Percentiles rank a stretch among this genome's conserved stretches.
These are phyloP conservation scores for Agrocybe chaxingu DNA, from an alignment of 768 basidiomycete genomes.

Conservation along the genomic window DNA sequence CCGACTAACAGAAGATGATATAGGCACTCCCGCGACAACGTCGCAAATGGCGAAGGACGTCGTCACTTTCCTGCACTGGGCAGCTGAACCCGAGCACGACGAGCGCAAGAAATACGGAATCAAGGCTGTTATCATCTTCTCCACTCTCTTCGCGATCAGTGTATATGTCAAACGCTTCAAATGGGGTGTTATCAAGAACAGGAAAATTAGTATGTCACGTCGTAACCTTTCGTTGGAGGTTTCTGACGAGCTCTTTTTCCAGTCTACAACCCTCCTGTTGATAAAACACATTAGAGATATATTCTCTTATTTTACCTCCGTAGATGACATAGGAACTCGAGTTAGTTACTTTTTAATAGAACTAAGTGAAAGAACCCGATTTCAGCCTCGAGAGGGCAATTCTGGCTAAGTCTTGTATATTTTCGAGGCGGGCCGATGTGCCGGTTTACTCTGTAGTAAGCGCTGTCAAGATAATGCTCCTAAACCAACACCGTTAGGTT, in stretches of 20 bases:
- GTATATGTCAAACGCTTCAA: constrained; percentile 96
- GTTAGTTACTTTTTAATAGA: constrained; percentile 21
- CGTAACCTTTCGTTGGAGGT: not conserved
- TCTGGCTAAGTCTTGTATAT: too few species aligned
- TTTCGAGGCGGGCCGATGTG: too few species aligned
- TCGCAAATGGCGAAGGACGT: constrained; percentile 99
- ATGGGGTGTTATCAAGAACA: constrained; percentile 88
- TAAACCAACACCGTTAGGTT: too few species aligned
- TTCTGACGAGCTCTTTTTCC: constrained; percentile 3
- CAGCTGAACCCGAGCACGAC: constrained; percentile 97
- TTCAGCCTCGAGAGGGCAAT: too few species aligned
- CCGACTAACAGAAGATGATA: not conserved
- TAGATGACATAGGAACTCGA: constrained; percentile 19
- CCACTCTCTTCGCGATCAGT: constrained; percentile 73
- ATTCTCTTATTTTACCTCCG: constrained; percentile 17
- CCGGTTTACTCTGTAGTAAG: too few species aligned
- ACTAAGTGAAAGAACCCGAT: constrained; percentile 11
- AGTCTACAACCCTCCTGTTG: constrained; percentile 64
- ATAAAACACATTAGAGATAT: constrained; percentile 51
- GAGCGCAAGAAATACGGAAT: constrained; percentile 96
- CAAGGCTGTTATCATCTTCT: constrained; percentile 94
- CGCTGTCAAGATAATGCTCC: too few species aligned
- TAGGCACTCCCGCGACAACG: constrained; percentile 93
- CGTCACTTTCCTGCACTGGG: constrained; percentile 92
- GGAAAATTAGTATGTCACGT: constrained; percentile 75